Percentiles rank a stretch among this genome's conserved stretches.
Conservation (phyloP, 2,329 filamentous ascomycete genomes). For the Aspergillus sp. region DNA sequence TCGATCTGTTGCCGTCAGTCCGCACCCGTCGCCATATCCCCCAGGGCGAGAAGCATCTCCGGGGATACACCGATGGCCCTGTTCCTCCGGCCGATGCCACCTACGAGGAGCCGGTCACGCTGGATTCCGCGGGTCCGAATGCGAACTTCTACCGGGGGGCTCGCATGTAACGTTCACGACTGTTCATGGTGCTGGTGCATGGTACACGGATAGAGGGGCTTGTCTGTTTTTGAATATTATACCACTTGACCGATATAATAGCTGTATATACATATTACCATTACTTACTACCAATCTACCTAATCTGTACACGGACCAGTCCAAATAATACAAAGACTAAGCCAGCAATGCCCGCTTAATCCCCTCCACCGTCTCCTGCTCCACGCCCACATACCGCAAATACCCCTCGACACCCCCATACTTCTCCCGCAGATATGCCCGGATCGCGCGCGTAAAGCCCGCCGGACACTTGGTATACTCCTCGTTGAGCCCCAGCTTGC, state of each 20-base stretch:
- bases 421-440: conserved; percentile 55
- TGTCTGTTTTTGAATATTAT: neutral
- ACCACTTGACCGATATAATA: no score
- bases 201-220: conserved; percentile 2
- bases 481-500: conserved; percentile 68
- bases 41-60: conserved; percentile 39
- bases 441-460: conserved; percentile 62
- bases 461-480: conserved; percentile 67
- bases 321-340: conserved; percentile 10
- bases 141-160: conserved; percentile 30
- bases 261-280: conserved; percentile 7
- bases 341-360: conserved; percentile 28
- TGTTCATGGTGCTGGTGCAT: conserved; percentile 3
- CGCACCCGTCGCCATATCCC: conserved; percentile 54
- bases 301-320: no score
- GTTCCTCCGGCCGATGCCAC: conserved; percentile 17
- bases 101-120: conserved; percentile 38
- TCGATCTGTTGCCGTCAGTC: conserved; percentile 81
- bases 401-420: conserved; percentile 70
- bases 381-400: conserved; percentile 62
- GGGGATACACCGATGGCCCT: conserved; percentile 15
- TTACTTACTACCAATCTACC: conserved; percentile 3
- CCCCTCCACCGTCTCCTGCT: conserved; percentile 40
- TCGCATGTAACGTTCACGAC: conserved; percentile 18
- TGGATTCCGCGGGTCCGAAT: conserved; percentile 35